Conservation (phyloP, 139 green algal genomes). For the Bryopsis sp. region DNA sequence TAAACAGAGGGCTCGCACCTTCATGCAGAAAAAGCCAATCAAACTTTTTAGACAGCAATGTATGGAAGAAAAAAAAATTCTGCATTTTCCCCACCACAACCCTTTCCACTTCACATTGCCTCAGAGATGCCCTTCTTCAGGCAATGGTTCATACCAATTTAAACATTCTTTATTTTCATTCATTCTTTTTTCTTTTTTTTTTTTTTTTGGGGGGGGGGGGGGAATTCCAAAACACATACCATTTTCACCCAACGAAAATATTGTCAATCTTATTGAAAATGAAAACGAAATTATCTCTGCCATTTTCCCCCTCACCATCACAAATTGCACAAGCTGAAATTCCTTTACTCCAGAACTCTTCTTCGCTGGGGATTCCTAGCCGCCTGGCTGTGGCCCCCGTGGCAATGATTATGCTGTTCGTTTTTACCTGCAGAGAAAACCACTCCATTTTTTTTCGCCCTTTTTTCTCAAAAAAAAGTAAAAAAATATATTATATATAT, state of each 20-base stretch:
- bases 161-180: no score
- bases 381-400: slow-evolving; percentile 88
- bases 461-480: not conserved
- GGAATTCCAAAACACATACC: no score
- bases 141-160: no score
- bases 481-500: no score
- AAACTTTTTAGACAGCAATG: slow-evolving; percentile 3
- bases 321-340: slow-evolving; percentile 97
- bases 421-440: slow-evolving; percentile 32
- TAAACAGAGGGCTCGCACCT: slow-evolving; percentile 70
- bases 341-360: slow-evolving; percentile 83
- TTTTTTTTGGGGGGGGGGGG: no score
- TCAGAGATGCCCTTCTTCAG: no score
- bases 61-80: slow-evolving; percentile 13
- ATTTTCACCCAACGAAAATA: no score
- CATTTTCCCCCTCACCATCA: slow-evolving; percentile 51
- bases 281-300: slow-evolving; percentile 8
- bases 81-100: no score
- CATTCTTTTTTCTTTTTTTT: no score
- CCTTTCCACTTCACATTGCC: no score
- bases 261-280: no score
- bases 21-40: slow-evolving; percentile 4
- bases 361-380: slow-evolving; percentile 78
- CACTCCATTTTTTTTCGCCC: slow-evolving; percentile 13
- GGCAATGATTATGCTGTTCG: slow-evolving; percentile 87